Conservation (phyloP, 2,329 filamentous ascomycete genomes). For the Madurella fahalii region DNA sequence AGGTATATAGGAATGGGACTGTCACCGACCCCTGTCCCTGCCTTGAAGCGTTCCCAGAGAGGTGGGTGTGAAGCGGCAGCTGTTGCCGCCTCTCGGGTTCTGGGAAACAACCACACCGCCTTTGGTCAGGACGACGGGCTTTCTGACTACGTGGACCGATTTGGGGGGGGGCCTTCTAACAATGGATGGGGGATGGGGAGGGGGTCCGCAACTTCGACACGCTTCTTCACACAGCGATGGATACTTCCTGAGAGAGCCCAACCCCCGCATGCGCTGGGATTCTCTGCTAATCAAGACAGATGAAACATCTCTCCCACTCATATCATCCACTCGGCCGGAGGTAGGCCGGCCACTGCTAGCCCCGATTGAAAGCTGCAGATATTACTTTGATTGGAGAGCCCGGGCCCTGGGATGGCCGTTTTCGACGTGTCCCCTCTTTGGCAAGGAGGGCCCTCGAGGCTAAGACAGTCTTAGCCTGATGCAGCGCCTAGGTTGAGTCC, state of each 20-base stretch:
- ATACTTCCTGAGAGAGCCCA: not conserved
- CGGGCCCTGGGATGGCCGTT: constrained; percentile 4
- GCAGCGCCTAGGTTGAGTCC: constrained; percentile 10
- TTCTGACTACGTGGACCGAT: constrained; percentile 19
- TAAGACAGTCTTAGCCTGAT: constrained; percentile 22
- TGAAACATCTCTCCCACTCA: constrained; percentile 12
- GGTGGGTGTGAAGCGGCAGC: constrained; percentile 12
- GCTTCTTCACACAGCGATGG: constrained; percentile 8
- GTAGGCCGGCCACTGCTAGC: constrained; percentile 17
- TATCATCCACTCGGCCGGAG: constrained; percentile 11
- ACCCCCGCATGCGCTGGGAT: constrained; percentile 16
- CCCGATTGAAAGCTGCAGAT: constrained; percentile 19
- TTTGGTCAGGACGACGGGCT: constrained; percentile 16
- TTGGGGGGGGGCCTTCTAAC: not conserved
- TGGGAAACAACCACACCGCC: constrained; percentile 15
- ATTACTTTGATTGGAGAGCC: constrained; percentile 22
- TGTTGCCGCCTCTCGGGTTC: constrained; percentile 11
- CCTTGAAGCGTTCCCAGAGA: constrained; percentile 13
- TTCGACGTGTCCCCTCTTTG: constrained; percentile 19
- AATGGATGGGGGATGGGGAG: constrained; percentile 3
- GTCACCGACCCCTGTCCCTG: constrained; percentile 20
- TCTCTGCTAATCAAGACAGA: constrained; percentile 17
- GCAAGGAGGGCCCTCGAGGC: constrained; percentile 8
- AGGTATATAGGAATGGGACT: constrained; percentile 17
- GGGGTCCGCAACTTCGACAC: constrained; percentile 5